Percentiles rank a stretch among this genome's conserved stretches.
phyloP scores from a whole-genome alignment of 768 basidiomycete species.

The Russula vinacea region DNA sequence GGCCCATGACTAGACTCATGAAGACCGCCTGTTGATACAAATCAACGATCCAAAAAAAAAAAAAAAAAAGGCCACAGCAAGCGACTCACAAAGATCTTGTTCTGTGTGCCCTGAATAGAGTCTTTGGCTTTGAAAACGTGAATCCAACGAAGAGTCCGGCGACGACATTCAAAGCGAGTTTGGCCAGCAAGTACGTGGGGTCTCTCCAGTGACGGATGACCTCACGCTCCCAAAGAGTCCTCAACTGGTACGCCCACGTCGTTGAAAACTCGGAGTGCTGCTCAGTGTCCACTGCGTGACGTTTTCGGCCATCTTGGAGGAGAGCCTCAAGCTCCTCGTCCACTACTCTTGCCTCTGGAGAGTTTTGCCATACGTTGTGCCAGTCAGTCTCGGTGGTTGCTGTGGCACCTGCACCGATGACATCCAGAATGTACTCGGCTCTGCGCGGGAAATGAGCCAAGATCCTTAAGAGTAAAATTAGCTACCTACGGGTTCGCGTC shows the following conservation, averaged over 20 bases:
- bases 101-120: conserved; percentile 42
- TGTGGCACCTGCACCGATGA: conserved; percentile 56
- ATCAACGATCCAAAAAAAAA: neutral
- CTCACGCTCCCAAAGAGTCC: conserved; percentile 37
- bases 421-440: conserved; percentile 50
- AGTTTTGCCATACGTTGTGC: conserved; percentile 48
- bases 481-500: conserved; percentile 61
- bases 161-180: conserved; percentile 39
- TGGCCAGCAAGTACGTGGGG: conserved; percentile 42
- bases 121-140: conserved; percentile 41
- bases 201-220: conserved; percentile 40
- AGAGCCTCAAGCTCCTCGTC: conserved; percentile 45
- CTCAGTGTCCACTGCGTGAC: conserved; percentile 31
- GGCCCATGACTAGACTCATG: conserved; percentile 38
- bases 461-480: neutral
- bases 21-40: conserved; percentile 35
- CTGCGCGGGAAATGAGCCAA: conserved; percentile 31
- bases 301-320: conserved; percentile 40
- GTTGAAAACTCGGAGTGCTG: conserved; percentile 39
- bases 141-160: conserved; percentile 43
- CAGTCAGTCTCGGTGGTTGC: conserved; percentile 46
- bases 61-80: neutral
- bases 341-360: conserved; percentile 40
- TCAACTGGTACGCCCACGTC: conserved; percentile 41
- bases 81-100: conserved; percentile 43